Evolutionary conservation across 352 stramenopile species (phyloP).

Genomic region (Phytophthora aleatoria): DNA sequence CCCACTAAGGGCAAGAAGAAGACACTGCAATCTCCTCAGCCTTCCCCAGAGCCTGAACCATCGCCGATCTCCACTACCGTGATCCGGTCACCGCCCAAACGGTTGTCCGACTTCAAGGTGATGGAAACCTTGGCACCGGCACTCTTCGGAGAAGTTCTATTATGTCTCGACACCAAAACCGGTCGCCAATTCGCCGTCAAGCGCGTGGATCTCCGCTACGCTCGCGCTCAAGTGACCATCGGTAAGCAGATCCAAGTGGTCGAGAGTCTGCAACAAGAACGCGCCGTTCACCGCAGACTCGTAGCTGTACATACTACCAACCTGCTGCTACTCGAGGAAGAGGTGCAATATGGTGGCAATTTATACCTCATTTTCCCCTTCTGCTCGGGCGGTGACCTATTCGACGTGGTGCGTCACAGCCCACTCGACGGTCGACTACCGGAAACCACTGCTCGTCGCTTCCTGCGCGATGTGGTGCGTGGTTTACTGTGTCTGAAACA

Average conservation of each 20-base stretch:
- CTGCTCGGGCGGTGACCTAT: conserved; percentile 58
- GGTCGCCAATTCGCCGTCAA: conserved; percentile 57
- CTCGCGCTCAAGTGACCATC: conserved; percentile 43
- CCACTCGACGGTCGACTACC: conserved; percentile 34
- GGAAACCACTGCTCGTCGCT: conserved; percentile 40
- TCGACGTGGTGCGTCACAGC: conserved; percentile 53
- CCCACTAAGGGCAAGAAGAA: conserved; percentile 31
- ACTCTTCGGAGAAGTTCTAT: conserved; percentile 61
- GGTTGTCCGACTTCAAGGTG: conserved; percentile 45
- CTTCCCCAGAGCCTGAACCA: conserved; percentile 1
- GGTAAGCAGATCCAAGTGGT: conserved; percentile 42
- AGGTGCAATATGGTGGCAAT: conserved; percentile 42
- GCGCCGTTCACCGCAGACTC: conserved; percentile 49
- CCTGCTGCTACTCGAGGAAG: conserved; percentile 52
- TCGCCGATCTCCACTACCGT: conserved; percentile 12
- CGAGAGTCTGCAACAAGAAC: conserved; percentile 57
- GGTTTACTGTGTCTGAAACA: conserved; percentile 43
- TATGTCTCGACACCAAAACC: conserved; percentile 48
- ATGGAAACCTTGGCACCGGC: conserved; percentile 49
- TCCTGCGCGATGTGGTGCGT: conserved; percentile 43
- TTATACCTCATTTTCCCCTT: conserved; percentile 64
- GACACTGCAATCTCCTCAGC: background rate
- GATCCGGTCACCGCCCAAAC: conserved; percentile 32
- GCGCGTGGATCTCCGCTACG: conserved; percentile 46
- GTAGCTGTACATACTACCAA: conserved; percentile 38